Evolutionary conservation across 345 rosid genomes (phyloP).

Genomic region (Hirschfeldia incana): DNA sequence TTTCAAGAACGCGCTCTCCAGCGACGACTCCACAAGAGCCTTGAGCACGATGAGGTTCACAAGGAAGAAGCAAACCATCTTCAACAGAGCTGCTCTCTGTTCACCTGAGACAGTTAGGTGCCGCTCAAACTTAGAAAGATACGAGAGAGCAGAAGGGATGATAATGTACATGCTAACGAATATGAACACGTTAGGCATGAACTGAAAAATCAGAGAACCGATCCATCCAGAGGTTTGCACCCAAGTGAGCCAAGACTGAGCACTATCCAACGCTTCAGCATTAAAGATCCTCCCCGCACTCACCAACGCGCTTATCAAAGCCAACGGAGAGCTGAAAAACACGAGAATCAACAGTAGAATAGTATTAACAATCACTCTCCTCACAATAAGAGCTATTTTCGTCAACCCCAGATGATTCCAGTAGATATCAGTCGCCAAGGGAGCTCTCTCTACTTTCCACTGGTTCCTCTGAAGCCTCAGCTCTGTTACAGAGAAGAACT

Average conservation of each 20-base stretch:
- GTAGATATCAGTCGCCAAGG: slow-evolving; percentile 90
- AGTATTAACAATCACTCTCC: slow-evolving; percentile 79
- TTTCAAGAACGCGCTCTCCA: slow-evolving; percentile 74
- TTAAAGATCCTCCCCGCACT: slow-evolving; percentile 88
- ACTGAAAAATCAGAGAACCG: slow-evolving; percentile 86
- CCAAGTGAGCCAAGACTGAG: slow-evolving; percentile 90
- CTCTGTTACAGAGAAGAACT: slow-evolving; percentile 83
- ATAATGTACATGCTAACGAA: slow-evolving; percentile 95
- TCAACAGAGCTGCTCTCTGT: slow-evolving; percentile 90
- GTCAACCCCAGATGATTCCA: slow-evolving; percentile 95
- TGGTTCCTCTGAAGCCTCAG: slow-evolving; percentile 88
- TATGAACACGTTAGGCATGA: slow-evolving; percentile 85
- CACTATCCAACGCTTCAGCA: slow-evolving; percentile 93
- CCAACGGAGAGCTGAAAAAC: slow-evolving; percentile 94
- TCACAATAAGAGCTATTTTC: slow-evolving; percentile 60
- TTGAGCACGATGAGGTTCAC: slow-evolving; percentile 87
- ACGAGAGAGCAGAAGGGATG: slow-evolving; percentile 85
- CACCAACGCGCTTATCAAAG: slow-evolving; percentile 72
- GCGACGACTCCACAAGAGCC: slow-evolving; percentile 87
- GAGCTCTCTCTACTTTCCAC: slow-evolving; percentile 98
- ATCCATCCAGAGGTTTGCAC: slow-evolving; percentile 93
- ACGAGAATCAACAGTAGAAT: slow-evolving; percentile 80
- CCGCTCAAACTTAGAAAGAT: slow-evolving; percentile 90
- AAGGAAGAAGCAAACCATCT: slow-evolving; percentile 99
- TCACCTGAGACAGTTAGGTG: slow-evolving; percentile 89